Conservation (phyloP, 768 basidiomycete species). For the Rhizopogon vinicolor region DNA sequence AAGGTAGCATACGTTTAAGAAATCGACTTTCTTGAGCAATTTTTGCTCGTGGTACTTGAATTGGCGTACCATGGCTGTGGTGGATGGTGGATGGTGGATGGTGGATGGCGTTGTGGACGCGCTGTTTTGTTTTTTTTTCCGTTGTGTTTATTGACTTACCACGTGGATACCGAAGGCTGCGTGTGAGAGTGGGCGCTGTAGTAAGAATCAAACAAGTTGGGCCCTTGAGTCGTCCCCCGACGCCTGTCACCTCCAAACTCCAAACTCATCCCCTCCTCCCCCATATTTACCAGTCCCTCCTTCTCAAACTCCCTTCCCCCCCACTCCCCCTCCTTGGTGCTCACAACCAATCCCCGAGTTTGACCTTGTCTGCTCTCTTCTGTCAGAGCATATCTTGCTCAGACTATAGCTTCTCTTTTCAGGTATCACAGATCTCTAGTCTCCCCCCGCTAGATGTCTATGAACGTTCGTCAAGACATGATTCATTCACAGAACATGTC, state of each 20-base stretch:
- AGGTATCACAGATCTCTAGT: conserved; percentile 4
- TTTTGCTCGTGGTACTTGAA: conserved; percentile 96
- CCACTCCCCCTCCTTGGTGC: neutral
- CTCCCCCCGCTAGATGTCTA: conserved; percentile 18
- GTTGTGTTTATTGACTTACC: conserved; percentile 6
- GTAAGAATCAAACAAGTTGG: conserved; percentile 7
- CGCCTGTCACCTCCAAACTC: neutral
- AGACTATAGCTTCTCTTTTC: conserved; percentile 2
- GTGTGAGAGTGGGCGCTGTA: conserved; percentile 8
- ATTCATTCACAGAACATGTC: conserved; percentile 38
- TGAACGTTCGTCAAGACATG: conserved; percentile 52
- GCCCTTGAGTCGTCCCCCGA: neutral
- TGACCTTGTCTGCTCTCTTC: neutral
- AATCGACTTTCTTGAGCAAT: conserved; percentile 94
- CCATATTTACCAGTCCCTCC: neutral
- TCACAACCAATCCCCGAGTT: too few relatives aligned
- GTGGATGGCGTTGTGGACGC: too few relatives aligned
- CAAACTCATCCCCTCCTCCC: too few relatives aligned
- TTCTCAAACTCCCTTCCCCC: neutral
- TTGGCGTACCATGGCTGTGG: conserved; percentile 70
- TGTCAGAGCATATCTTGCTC: too few relatives aligned
- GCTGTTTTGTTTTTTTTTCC: too few relatives aligned
- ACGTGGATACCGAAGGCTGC: conserved; percentile 27
- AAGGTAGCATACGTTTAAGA: conserved; percentile 67
- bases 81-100: neutral